Base-by-base conservation (phyloP, 2,329 filamentous ascomycete genomes). In the Sporothrix luriei region DNA sequence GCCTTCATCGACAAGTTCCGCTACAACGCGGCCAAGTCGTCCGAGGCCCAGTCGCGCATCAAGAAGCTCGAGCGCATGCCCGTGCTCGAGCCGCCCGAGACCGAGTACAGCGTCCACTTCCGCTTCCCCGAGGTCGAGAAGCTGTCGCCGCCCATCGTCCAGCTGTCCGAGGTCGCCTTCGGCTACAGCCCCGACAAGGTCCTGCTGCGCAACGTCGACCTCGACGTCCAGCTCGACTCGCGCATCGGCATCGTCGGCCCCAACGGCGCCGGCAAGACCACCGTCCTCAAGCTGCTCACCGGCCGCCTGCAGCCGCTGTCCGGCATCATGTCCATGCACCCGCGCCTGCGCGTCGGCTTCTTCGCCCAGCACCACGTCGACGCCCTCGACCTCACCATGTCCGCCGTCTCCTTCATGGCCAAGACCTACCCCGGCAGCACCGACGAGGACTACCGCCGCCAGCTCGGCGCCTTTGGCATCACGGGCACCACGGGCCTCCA, bases 1-100 rank as follows among this genome's bases (percentile, higher is more conserved):
- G 90, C 92, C 38, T 99, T 99, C 81, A 99, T 99, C 82, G 95
- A 99, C 86, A 99, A 99, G 82, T 99, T 99, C 86, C 89, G 95
- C 68, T 99, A 99, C 86, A 99, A 99, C 78, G 95, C 95, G 38
- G 95, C 94, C 77, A 99, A 99, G 80, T 97, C 95, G 0, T 97
- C 94, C 10, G 95, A 99, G 84, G 95, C 95, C 1, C 95, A 99
- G 78, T 98, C 94, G 0, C 90, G 95, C 77, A 98, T 99, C 87
- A 99, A 99, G 86, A 99, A 99, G 79, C 84, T 99, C 72, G 96
- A 99, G 80, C 93, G 91, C 77, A 97, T 99, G 92, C 95, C 96
- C 1, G 84, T 97, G 1, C 86, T 99, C 67, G 91, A 97, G 76
- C 79, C 94, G 0, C 96, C 95, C 6, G 95, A 99, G 82, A 88